phyloP scores from a whole-genome alignment of 805 yeast species.

The Vanderwaltozyma yarrowii region DNA sequence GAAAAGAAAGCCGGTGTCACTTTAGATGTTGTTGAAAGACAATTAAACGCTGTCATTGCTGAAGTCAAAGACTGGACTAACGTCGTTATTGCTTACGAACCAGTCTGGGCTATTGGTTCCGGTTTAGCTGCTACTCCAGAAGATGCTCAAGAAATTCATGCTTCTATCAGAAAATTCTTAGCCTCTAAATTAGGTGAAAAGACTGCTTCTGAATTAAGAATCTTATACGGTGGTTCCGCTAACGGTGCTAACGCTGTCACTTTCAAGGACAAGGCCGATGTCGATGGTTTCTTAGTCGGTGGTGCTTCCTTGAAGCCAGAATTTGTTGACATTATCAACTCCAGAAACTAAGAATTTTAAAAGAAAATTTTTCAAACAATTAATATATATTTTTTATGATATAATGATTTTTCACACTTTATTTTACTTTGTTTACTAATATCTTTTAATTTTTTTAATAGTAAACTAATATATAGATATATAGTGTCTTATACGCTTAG shows the following conservation, averaged over 20 bases:
- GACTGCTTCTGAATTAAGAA: slow-evolving; percentile 72
- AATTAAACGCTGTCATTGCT: slow-evolving; percentile 79
- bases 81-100: slow-evolving; percentile 96
- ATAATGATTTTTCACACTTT: too few species aligned
- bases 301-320: slow-evolving; percentile 99
- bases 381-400: too few species aligned
- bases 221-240: slow-evolving; percentile 98
- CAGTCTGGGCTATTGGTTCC: slow-evolving; percentile 99
- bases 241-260: slow-evolving; percentile 86
- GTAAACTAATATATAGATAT: neutral
- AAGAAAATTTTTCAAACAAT: too few species aligned
- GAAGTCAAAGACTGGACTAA: slow-evolving; percentile 80
- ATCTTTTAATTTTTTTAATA: too few species aligned
- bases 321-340: slow-evolving; percentile 89
- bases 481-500: too few species aligned
- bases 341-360: slow-evolving; percentile 47
- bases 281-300: slow-evolving; percentile 98
- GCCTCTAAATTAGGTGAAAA: slow-evolving; percentile 64
- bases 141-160: slow-evolving; percentile 95
- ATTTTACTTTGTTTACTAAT: too few species aligned
- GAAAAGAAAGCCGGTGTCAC: slow-evolving; percentile 88
- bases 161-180: slow-evolving; percentile 76
- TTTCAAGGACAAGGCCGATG: slow-evolving; percentile 86
- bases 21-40: slow-evolving; percentile 77
- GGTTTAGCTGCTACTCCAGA: slow-evolving; percentile 98